Evolutionary conservation across 164 flowering plant genomes (phyloP), one percentile per base, ranked within the genome.

Genomic region (Berberis vulgaris): DNA sequence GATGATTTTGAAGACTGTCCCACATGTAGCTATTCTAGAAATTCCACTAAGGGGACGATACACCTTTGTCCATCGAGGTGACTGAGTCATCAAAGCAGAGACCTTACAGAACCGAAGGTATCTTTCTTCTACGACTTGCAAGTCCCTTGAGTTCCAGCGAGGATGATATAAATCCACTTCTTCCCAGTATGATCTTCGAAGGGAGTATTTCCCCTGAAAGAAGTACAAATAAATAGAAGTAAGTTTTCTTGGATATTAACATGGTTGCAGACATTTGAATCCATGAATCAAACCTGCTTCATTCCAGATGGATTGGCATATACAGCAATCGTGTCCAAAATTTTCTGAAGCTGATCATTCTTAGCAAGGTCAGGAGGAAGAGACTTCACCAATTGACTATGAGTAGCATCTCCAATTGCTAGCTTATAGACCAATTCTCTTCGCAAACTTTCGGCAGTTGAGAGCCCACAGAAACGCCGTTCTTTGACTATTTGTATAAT

Each of bases 61-160:
- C 45, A 86, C 81, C 69, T 84, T 82, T 46, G 83, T 80, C 99
- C 99, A 95, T 65, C 71, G 78, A 13, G 99, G 99, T 67, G 86
- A 79, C 77, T 91, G 99, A 68, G 73, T 66, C 40, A 83, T 81
- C 77, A 82, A 69, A 57, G 99, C 91, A 56, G 97, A 86, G 52
- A 76, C 83, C 67, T 82, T 72, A 77, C 97, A 84, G 64, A 84
- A 88, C 9, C 91, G 86, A 57, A 77, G 57, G 70, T 87, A 91
- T 81, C 97, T 87, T 78, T 95, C 99, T 78, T 95, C 97, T 6
- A 97, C 97, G 49, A 81, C 73, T 76, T 95, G 99, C 71, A 88
- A 76, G 44, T 95, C 98, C 78, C 88, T 83, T 43, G 84, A 82
- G 74, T 77, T 89, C 97, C 97, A 86, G 45, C 95, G 96, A 59